phyloP scores from a whole-genome alignment of 352 stramenopile genomes.

The Phytophthora foliorum region DNA sequence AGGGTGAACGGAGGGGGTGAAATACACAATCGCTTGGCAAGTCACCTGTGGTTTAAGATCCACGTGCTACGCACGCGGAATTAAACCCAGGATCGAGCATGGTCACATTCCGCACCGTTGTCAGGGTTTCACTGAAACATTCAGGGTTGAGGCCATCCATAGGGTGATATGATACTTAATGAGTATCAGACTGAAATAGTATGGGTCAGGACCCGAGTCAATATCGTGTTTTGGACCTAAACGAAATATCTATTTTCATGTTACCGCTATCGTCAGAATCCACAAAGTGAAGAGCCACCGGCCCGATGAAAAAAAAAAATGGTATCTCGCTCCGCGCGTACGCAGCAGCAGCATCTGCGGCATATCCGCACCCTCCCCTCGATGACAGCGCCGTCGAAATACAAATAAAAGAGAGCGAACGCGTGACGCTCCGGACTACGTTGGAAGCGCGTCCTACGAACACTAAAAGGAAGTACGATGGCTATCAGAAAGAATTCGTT shows the following conservation, averaged over 20 bases:
- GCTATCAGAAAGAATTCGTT: constrained; percentile 16
- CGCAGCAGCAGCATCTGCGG: neutral
- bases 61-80: too few relatives aligned
- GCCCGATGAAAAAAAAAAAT: neutral
- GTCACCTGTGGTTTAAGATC: too few relatives aligned
- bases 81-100: too few relatives aligned
- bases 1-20: too few relatives aligned
- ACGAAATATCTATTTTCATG: neutral
- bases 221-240: neutral
- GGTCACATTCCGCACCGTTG: too few relatives aligned
- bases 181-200: neutral
- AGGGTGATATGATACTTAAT: too few relatives aligned
- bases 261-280: neutral
- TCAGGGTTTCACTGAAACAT: too few relatives aligned
- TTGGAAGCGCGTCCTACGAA: constrained; percentile 5
- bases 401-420: constrained; percentile 21
- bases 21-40: too few relatives aligned
- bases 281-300: neutral
- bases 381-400: neutral
- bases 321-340: constrained; percentile 1
- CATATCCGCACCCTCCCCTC: too few relatives aligned
- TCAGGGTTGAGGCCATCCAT: too few relatives aligned
- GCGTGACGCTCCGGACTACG: neutral
- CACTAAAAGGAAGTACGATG: constrained; percentile 15
- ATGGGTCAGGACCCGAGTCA: neutral